Conservation (phyloP, 352 stramenopile species). For the Phytopythium litorale region DNA sequence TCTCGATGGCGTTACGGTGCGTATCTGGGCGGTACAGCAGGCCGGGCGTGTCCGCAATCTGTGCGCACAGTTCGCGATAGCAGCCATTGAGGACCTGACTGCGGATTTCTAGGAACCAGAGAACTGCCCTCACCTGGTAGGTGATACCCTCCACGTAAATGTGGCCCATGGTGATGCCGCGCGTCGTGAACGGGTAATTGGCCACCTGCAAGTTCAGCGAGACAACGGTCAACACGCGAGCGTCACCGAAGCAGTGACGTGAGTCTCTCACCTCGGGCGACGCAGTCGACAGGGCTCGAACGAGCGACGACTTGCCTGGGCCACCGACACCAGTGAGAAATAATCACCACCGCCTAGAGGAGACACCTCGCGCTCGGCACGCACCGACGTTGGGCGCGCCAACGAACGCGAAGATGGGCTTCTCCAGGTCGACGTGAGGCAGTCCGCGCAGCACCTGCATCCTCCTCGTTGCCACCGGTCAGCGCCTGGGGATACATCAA, state of each 20-base stretch:
- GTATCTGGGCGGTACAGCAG: slow-evolving; percentile 62
- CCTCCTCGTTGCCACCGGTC: too few relatives aligned
- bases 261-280: slow-evolving; percentile 55
- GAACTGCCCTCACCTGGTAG: slow-evolving; percentile 46
- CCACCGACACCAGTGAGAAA: background rate
- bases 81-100: background rate
- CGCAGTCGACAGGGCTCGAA: slow-evolving; percentile 73
- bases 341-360: background rate
- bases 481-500: background rate
- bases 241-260: background rate
- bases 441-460: slow-evolving; percentile 65
- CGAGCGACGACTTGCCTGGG: slow-evolving; percentile 80
- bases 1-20: slow-evolving; percentile 71
- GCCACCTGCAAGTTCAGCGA: slow-evolving; percentile 38
- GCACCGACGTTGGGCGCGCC: slow-evolving; percentile 80
- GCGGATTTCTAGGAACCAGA: background rate
- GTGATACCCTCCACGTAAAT: slow-evolving; percentile 81
- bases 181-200: slow-evolving; percentile 87
- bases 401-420: slow-evolving; percentile 83
- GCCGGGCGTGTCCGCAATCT: slow-evolving; percentile 82
- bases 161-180: slow-evolving; percentile 85
- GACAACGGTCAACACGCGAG: background rate
- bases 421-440: slow-evolving; percentile 73
- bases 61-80: background rate
- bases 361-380: slow-evolving; percentile 3